Conservation (phyloP, 192 early-diverging fungal genomes). For the Coemansia javaensis region DNA sequence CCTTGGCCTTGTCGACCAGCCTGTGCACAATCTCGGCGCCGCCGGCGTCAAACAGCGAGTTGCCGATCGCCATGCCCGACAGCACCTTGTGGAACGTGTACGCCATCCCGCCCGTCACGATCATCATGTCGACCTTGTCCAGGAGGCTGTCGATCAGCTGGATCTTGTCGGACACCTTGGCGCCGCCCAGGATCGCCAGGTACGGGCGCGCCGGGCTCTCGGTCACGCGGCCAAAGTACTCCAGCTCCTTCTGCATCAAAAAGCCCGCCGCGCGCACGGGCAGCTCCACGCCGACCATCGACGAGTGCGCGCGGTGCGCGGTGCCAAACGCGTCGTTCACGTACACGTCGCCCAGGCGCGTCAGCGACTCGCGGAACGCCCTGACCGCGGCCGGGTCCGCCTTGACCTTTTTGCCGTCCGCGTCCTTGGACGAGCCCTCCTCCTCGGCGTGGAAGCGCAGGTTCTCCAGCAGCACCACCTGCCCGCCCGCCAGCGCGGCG, state of each 20-base stretch:
- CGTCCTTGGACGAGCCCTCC: slow-evolving; percentile 91
- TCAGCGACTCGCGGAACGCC: slow-evolving; percentile 86
- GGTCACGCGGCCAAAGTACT: slow-evolving; percentile 96
- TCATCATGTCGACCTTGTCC: slow-evolving; percentile 88
- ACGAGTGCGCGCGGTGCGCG: slow-evolving; percentile 96
- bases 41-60: slow-evolving; percentile 82
- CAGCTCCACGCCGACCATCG: slow-evolving; percentile 94
- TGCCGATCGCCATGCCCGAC: slow-evolving; percentile 83
- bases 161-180: slow-evolving; percentile 99
- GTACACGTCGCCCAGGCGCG: slow-evolving; percentile 91
- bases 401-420: slow-evolving; percentile 86
- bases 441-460: slow-evolving; percentile 98
- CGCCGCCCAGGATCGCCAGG: slow-evolving; percentile 94
- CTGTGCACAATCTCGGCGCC: slow-evolving; percentile 79
- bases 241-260: slow-evolving; percentile 98
- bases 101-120: slow-evolving; percentile 91
- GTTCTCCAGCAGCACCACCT: slow-evolving; percentile 95
- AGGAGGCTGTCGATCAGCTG: slow-evolving; percentile 95
- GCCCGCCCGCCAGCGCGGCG: slow-evolving; percentile 59
- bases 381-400: slow-evolving; percentile 74
- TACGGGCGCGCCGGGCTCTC: slow-evolving; percentile 91
- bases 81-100: slow-evolving; percentile 97
- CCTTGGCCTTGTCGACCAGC: slow-evolving; percentile 86
- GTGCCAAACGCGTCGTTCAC: slow-evolving; percentile 99
- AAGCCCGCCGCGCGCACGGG: slow-evolving; percentile 89